Conservation (phyloP, 768 basidiomycete species). For the Tylopilus vinaceipallidus region DNA sequence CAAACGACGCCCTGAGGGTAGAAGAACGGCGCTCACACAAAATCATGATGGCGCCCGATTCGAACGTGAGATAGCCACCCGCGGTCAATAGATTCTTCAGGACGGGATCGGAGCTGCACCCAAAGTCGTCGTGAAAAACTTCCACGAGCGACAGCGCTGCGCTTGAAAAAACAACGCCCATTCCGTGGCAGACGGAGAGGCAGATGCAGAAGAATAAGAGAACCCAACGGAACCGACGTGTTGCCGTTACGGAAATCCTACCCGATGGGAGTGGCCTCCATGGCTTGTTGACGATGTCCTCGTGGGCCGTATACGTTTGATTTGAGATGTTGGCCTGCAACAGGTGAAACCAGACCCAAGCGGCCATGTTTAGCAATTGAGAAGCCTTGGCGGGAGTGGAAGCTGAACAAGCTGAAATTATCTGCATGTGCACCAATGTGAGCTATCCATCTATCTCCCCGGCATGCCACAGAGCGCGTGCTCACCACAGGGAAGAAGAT, state of each 20-base stretch:
- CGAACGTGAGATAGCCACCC: conserved; percentile 33
- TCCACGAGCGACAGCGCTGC: conserved; percentile 21
- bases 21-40: conserved; percentile 14
- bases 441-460: background rate
- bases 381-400: background rate
- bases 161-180: conserved; percentile 18
- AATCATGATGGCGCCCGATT: conserved; percentile 34
- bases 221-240: conserved; percentile 32
- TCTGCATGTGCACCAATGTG: conserved; percentile 3
- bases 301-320: conserved; percentile 25
- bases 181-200: conserved; percentile 22
- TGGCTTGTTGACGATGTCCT: conserved; percentile 35
- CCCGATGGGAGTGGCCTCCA: conserved; percentile 39
- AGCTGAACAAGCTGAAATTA: conserved; percentile 4
- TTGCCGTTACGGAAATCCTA: conserved; percentile 24
- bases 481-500: conserved; percentile 35
- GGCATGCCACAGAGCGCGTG: background rate
- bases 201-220: conserved; percentile 29
- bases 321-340: conserved; percentile 36
- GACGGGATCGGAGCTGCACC: conserved; percentile 24
- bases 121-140: conserved; percentile 34
- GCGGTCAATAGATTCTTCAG: conserved; percentile 33
- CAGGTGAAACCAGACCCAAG: conserved; percentile 35
- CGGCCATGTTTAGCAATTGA: conserved; percentile 1
- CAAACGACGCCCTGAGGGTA: background rate